Evolutionary conservation across 768 basidiomycete species (phyloP).

Genomic region (Termitomyces sp.): DNA sequence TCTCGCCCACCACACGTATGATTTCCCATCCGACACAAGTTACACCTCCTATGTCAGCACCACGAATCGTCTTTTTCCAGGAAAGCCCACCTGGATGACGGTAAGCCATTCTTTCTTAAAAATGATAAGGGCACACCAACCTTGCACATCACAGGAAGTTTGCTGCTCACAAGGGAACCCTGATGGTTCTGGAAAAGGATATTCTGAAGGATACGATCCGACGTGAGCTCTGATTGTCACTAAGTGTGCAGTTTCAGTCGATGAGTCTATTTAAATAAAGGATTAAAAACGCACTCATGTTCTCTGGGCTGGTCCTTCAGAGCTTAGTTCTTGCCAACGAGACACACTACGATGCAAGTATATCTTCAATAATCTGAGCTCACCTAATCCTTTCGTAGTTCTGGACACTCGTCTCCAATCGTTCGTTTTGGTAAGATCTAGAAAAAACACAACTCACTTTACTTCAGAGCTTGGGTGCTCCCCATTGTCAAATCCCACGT

Average conservation of each 20-base stretch:
- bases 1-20: constrained; percentile 43
- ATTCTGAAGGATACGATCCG: constrained; percentile 32
- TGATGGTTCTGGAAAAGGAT: constrained; percentile 30
- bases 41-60: constrained; percentile 27
- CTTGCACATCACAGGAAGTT: constrained; percentile 24
- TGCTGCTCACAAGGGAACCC: constrained; percentile 34
- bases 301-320: constrained; percentile 34
- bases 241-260: background rate
- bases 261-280: constrained; percentile 14
- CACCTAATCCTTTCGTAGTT: constrained; percentile 18
- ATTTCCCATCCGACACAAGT: constrained; percentile 36
- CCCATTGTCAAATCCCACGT: constrained; percentile 28
- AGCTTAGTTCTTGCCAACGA: constrained; percentile 31
- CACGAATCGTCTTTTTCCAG: constrained; percentile 22
- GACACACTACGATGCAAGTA: constrained; percentile 30
- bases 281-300: constrained; percentile 36
- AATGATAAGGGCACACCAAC: background rate
- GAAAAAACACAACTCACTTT: background rate
- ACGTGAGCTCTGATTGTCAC: constrained; percentile 17
- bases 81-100: constrained; percentile 36
- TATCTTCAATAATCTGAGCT: background rate
- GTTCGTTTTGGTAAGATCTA: constrained; percentile 14
- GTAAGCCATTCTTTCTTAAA: constrained; percentile 15
- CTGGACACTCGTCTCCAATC: constrained; percentile 35
- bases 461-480: constrained; percentile 33